Conservation (phyloP, 345 rosid genomes). For the Viola odorata region DNA sequence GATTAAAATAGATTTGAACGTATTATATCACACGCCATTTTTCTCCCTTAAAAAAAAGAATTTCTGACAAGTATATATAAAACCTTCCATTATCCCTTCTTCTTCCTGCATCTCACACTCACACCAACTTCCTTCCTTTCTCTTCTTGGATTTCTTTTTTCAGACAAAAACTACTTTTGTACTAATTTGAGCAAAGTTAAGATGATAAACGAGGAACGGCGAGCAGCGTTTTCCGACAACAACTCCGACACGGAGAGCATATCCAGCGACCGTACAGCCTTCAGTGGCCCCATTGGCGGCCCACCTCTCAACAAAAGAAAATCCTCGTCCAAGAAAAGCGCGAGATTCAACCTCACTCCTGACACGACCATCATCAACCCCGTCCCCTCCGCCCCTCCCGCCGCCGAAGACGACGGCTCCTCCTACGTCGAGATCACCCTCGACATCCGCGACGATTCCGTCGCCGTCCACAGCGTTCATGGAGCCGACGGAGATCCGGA, state of each 20-base stretch:
- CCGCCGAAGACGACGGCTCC: conserved; percentile 21
- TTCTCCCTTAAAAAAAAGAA: neutral
- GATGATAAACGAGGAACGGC: conserved; percentile 12
- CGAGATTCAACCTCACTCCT: conserved; percentile 61
- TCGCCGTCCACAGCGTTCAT: conserved; percentile 85
- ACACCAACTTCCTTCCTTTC: neutral
- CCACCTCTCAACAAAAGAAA: conserved; percentile 29
- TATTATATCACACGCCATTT: neutral
- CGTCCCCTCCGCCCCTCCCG: neutral
- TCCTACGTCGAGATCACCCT: conserved; percentile 77
- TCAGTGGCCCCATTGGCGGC: conserved; percentile 55
- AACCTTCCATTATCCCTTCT: neutral
- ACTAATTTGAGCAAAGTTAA: too few relatives aligned
- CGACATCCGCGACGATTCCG: conserved; percentile 69
- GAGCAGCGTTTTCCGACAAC: conserved; percentile 44
- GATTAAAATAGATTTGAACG: neutral
- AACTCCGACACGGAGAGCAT: conserved; percentile 68
- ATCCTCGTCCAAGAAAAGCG: conserved; percentile 63
- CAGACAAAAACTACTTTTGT: neutral
- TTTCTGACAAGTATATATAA: neutral
- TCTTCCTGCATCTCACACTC: neutral
- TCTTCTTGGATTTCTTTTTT: neutral
- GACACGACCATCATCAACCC: conserved; percentile 17
- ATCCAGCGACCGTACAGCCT: conserved; percentile 48
- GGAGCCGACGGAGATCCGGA: conserved; percentile 71